Base-by-base conservation (phyloP, 2,329 filamentous ascomycete genomes). In the Cytospora leucostoma region DNA sequence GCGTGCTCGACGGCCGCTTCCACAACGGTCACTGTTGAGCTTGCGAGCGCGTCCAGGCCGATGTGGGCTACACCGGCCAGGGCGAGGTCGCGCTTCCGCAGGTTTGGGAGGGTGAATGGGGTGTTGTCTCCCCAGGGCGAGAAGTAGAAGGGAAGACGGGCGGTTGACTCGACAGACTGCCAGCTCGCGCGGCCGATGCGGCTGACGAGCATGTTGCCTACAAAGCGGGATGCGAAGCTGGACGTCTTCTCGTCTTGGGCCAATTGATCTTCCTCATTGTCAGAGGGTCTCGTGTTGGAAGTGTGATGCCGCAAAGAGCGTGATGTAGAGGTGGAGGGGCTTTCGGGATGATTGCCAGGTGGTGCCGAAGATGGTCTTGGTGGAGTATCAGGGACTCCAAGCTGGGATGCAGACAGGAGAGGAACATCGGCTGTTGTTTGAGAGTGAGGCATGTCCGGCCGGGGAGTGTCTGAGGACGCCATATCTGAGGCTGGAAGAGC, bases 91-190 rank as follows among this genome's bases (percentile, higher is more conserved):
- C 67, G 67, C 21, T 68, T 68, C 2, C 67, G 67, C 32, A 68
- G 59, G 56, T 68, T 68, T 11, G 67, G 67, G 7, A 67, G 62
- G 35, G 62, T 65, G 52, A 68, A 67, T 10, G 67, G 67, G 8
- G 57, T 66, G 60, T 68, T 68, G 55, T 68, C 67, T 27, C 67
- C 67, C 67, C 67, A 68, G 10, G 67, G 67, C 12, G 66, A 67
- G 27, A 68, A 64, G 61, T 67, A 68, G 32, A 68, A 60, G 35
- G 67, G 67, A 12, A 68, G 60, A 19, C 65, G 59, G 21, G 65
- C 64, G 32, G 67, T 68, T 6, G 67, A 68, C 33, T 63, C 63
- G 4, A 68, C 57, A 3, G 66, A 67, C 49, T 68, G 67, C 62
- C 61, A 65, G 47, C 59, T 62, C 8, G 67, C 67, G 3, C 67